phyloP scores from a whole-genome alignment of 768 basidiomycete species.

The Suillus variegatus region DNA sequence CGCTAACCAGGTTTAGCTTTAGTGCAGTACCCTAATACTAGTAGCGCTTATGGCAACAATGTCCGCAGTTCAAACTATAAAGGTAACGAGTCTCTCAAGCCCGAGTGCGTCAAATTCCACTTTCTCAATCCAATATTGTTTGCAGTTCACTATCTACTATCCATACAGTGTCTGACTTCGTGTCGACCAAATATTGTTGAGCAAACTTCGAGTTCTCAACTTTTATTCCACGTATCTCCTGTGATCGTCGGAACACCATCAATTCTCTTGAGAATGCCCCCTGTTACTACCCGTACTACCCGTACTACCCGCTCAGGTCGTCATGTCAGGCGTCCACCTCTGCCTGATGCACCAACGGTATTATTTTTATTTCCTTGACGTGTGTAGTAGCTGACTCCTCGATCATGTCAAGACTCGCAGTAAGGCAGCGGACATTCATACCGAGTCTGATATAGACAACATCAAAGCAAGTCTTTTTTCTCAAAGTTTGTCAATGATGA shows the following conservation, averaged over 20 bases:
- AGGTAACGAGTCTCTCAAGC: background rate
- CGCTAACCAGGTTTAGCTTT: background rate
- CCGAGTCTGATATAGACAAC: background rate
- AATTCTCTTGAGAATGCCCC: background rate
- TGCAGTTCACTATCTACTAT: background rate
- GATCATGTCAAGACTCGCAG: background rate
- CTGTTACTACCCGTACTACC: background rate
- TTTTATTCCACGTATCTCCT: background rate
- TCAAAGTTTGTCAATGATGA: background rate
- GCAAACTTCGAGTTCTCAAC: slow-evolving; percentile 1
- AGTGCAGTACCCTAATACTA: background rate
- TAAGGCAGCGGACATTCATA: background rate
- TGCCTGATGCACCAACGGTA: background rate
- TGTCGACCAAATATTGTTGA: background rate
- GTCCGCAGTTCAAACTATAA: background rate
- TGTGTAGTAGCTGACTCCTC: background rate
- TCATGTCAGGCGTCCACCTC: background rate
- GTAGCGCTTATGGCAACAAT: background rate
- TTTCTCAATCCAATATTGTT: slow-evolving; percentile 1
- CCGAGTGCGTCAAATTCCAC: background rate
- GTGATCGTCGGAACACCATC: background rate
- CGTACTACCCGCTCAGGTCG: background rate
- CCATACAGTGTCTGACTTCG: background rate
- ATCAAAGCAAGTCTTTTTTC: background rate
- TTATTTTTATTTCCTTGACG: background rate